Base-by-base conservation (phyloP, 129 eudicot species). In the Chrysanthemum seticuspe region DNA sequence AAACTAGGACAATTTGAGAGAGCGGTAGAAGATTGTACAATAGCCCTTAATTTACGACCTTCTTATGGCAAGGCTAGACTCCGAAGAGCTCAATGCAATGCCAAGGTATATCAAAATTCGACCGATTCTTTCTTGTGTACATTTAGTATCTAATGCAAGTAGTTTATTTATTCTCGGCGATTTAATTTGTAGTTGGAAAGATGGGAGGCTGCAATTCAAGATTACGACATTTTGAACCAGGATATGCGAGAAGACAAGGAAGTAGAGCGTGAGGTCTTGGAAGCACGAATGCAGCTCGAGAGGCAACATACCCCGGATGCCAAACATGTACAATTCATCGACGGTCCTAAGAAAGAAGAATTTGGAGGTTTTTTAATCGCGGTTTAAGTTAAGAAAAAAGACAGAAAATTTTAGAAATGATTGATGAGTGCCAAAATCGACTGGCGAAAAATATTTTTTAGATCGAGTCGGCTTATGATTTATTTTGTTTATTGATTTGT, bases 131-230 rank as follows among this genome's bases (percentile, higher is more conserved):
- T 2, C n/a, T 34, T 6, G 4, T 57, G 12, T 16, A 2, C 13
- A 3, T 57, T 18, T 57, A 57, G 10, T n/a, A 55, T 31, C 36
- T 31, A 31, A 31, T 31, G 36, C 36, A 57, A 18, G 27, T 59
- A 59, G 1, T 21, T 59, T 59, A 6, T 16, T 23, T 23, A 9
- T 19, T 60, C 4, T 2, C 6, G 31, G 6, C 29, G 66, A 61
- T 61, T 61, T 53, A 54, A 15, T 70, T 50, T 50, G 29, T 16
- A 90, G 94, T 34, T 92, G 73, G 91, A 84, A 76, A 87, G 86
- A 76, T 92, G 98, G 98, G 88, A 83, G 58, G 90, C 89, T 40
- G 87, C 92, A 40, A 76, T 87, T 29, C 77, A 76, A 74, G 98
- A 92, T 74, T 92, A 89, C 21, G 92, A 89, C 65, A 65, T 83